Conservation (phyloP, 2,329 filamentous ascomycete species). For the Parasarocladium wereldwijsianum region DNA sequence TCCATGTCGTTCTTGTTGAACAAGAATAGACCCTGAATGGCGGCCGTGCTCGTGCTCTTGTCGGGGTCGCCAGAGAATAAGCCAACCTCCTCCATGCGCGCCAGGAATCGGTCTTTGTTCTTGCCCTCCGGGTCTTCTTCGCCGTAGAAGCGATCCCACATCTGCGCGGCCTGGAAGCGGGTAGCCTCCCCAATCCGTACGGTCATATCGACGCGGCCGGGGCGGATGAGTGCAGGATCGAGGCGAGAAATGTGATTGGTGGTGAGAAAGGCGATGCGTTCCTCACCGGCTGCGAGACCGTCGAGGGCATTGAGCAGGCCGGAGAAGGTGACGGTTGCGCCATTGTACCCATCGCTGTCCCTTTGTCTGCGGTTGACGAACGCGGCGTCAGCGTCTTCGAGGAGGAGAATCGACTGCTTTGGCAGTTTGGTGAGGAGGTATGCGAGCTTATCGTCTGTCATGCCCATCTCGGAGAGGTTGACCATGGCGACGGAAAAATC, state of each 20-base stretch:
- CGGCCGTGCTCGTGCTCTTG: slow-evolving; percentile 65
- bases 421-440: slow-evolving; percentile 77
- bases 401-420: slow-evolving; percentile 62
- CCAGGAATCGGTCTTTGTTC: slow-evolving; percentile 54
- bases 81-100: slow-evolving; percentile 52
- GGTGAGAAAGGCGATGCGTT: slow-evolving; percentile 84
- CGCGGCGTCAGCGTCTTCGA: slow-evolving; percentile 87
- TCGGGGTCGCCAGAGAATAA: slow-evolving; percentile 47
- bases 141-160: slow-evolving; percentile 94
- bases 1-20: slow-evolving; percentile 88
- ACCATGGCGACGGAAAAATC: slow-evolving; percentile 89
- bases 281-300: slow-evolving; percentile 86
- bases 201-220: slow-evolving; percentile 88
- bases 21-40: slow-evolving; percentile 84
- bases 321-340: slow-evolving; percentile 86
- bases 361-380: slow-evolving; percentile 68
- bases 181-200: slow-evolving; percentile 80
- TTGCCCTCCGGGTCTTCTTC: slow-evolving; percentile 54
- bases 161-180: slow-evolving; percentile 64
- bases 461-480: slow-evolving; percentile 76
- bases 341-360: slow-evolving; percentile 70
- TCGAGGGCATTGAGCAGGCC: slow-evolving; percentile 77
- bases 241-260: slow-evolving; percentile 88
- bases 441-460: slow-evolving; percentile 81
- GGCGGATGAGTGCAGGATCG: slow-evolving; percentile 77